These are phyloP conservation scores for Colletotrichum zoysiae DNA, from an alignment of 2,329 filamentous ascomycete species.

Conservation along the genomic window DNA sequence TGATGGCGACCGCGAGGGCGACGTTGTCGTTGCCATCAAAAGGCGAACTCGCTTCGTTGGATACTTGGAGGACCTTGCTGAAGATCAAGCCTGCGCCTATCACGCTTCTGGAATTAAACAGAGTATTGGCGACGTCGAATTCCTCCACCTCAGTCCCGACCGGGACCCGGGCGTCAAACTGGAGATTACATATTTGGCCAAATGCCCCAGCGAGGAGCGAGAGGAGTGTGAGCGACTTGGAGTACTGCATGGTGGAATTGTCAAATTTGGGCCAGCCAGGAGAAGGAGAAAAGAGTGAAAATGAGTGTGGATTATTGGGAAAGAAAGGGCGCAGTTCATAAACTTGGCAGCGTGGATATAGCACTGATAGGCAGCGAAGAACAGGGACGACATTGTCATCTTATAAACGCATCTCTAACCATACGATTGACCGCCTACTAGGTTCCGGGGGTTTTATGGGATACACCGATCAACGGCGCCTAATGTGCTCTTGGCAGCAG, in stretches of 20 bases:
- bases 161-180: conserved; percentile 62
- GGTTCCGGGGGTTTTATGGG: conserved; percentile 2
- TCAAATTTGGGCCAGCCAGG: conserved; percentile 32
- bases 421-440: neutral
- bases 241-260: conserved; percentile 24
- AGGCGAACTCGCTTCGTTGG: conserved; percentile 48
- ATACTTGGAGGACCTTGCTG: conserved; percentile 64
- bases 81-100: conserved; percentile 65
- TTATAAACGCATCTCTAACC: neutral
- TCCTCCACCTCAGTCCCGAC: conserved; percentile 51
- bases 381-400: neutral
- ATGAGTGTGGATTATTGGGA: conserved; percentile 5
- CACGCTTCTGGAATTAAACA: conserved; percentile 65
- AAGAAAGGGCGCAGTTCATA: neutral
- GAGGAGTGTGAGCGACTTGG: conserved; percentile 27
- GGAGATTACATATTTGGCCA: conserved; percentile 49
- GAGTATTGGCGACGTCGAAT: conserved; percentile 58
- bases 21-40: conserved; percentile 59
- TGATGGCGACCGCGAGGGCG: conserved; percentile 67
- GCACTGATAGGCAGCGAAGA: neutral
- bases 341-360: too few relatives aligned
- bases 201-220: conserved; percentile 23
- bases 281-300: conserved; percentile 26
- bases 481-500: conserved; percentile 22
- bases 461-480: conserved; percentile 24